phyloP scores from a whole-genome alignment of 441 rosid genomes.

The Arabidopsis lyrata region DNA sequence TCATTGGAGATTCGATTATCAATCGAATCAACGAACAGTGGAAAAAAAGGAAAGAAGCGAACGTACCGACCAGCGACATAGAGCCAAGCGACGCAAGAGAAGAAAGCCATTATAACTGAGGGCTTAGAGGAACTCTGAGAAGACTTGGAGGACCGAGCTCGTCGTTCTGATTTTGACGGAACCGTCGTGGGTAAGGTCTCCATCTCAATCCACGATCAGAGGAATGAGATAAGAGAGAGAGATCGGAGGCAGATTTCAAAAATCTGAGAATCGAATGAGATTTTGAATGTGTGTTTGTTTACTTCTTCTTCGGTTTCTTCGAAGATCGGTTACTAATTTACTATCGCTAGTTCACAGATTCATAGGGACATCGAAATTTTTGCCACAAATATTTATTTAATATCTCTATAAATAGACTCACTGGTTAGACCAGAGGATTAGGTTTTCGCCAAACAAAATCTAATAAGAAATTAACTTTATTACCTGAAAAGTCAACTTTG shows the following conservation, averaged over 20 bases:
- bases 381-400: background rate
- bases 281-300: background rate
- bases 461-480: too few species aligned
- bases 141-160: conserved; percentile 81
- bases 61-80: conserved; percentile 91
- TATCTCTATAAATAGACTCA: background rate
- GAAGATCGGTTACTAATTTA: background rate
- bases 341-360: background rate
- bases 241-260: background rate
- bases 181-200: conserved; percentile 68
- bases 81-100: conserved; percentile 98
- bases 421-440: background rate
- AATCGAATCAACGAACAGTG: conserved; percentile 23
- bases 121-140: conserved; percentile 66
- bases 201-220: conserved; percentile 52
- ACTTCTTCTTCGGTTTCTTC: background rate
- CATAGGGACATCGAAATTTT: too few species aligned
- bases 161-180: conserved; percentile 65
- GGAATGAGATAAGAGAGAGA: background rate
- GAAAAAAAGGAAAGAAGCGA: background rate
- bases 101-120: conserved; percentile 78
- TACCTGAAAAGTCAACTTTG: too few species aligned
- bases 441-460: too few species aligned
- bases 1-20: conserved; percentile 2
- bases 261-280: too few species aligned